A percentile compares a stretch with the other conserved stretches of the same genome.
These are phyloP conservation scores for Aspergillus felis DNA, from an alignment of 2,329 filamentous ascomycete genomes.

Conservation along the genomic window DNA sequence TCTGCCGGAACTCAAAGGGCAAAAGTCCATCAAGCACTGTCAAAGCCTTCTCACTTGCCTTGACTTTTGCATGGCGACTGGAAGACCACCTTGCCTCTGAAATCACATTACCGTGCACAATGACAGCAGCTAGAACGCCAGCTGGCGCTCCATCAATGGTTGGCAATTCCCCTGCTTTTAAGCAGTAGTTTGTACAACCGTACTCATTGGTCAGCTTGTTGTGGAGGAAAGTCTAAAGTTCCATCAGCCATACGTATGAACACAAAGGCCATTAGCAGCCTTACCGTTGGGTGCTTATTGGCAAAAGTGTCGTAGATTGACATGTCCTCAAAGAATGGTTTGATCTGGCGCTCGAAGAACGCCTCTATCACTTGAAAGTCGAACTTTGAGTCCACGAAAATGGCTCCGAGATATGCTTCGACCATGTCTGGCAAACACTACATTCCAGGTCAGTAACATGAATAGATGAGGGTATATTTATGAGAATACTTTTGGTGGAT, in stretches of 20 bases:
- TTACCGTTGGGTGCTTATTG: conserved; percentile 72
- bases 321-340: conserved; percentile 81
- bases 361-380: conserved; percentile 66
- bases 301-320: conserved; percentile 81
- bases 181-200: conserved; percentile 58
- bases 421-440: conserved; percentile 75
- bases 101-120: conserved; percentile 71
- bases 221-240: conserved; percentile 58
- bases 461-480: background rate
- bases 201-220: conserved; percentile 62
- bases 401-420: conserved; percentile 82
- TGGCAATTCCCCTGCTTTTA: conserved; percentile 46
- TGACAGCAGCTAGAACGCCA: conserved; percentile 64
- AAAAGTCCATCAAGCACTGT: conserved; percentile 46
- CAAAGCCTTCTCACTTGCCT: conserved; percentile 41
- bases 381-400: conserved; percentile 87
- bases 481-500: conserved; percentile 40
- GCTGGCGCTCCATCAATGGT: conserved; percentile 43
- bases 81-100: conserved; percentile 60
- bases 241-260: conserved; percentile 2
- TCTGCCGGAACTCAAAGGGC: conserved; percentile 55
- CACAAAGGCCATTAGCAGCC: background rate
- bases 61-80: conserved; percentile 68
- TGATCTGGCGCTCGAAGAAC: conserved; percentile 75
- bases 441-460: conserved; percentile 17